Base-by-base conservation (phyloP, 1,139 yeast species). In the Groenewaldozyma sp. region DNA sequence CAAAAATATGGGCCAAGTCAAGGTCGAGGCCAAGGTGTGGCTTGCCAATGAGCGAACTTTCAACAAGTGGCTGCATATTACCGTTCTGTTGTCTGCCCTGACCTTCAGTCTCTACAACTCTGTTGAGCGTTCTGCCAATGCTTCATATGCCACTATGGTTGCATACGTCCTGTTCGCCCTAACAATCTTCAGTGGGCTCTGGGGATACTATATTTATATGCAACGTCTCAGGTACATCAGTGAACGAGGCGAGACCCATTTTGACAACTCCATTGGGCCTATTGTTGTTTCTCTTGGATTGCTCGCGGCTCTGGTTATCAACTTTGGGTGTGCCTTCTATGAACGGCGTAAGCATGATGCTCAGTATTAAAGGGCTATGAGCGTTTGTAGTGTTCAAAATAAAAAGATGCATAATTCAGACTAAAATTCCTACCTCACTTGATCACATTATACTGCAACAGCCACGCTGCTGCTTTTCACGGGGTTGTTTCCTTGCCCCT, bases 1-100 rank as follows among this genome's bases (percentile, higher is more conserved):
- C 54, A 83, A 88, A 57, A 87, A 87, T 58, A 78, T 91, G 28
- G 95, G 96, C 4, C 93, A 95, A 2, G 74, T 87, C 44, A 87
- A 82, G 61, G 87, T 91, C 42, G 98, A 91, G 66, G 94, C 97
- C 26, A 91, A 91, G 60, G 98, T 91, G 28, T 91, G 98, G 97
- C 70, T 91, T 47, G 98, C 98, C 26, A 91, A 91, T 58, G 98
- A 91, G 65, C 82, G 98, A 63, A 91, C 98, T 2, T 88, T 88
- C 64, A 82, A 84, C 68, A 76, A 94, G 62, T 91, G 98, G 98
- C 70, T 91, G 49, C 91, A 82, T 54, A 91, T 88, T 7, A 82
- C 94, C n/a, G 77, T 94, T 0, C 67, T 91, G 55, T 69, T 91
- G 48, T 77, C 94, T n/a, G 79, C 91, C 0, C 67, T 91, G 54